Conservation (phyloP, 2,329 filamentous ascomycete genomes). For the Seiridium unicorne region DNA sequence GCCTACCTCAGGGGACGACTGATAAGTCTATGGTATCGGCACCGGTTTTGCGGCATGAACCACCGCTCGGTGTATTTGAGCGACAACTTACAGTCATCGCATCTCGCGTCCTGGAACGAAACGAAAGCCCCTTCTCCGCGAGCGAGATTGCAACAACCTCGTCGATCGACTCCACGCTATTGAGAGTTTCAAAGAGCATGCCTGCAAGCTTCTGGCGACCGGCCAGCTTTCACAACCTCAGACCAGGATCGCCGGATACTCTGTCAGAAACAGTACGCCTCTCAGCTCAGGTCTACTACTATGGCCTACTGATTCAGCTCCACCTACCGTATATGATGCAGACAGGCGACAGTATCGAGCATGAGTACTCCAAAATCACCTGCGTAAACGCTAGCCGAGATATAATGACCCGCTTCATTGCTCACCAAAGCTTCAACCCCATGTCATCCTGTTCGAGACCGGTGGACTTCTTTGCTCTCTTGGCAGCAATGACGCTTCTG, state of each 20-base stretch:
- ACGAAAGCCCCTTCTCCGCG: neutral
- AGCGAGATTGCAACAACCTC: neutral
- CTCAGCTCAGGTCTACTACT: slow-evolving; percentile 36
- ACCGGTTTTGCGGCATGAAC: neutral
- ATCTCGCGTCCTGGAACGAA: neutral
- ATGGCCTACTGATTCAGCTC: slow-evolving; percentile 35
- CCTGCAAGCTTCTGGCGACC: neutral
- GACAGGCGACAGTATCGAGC: slow-evolving; percentile 10
- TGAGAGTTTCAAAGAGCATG: neutral
- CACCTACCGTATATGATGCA: slow-evolving; percentile 41
- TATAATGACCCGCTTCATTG: slow-evolving; percentile 33
- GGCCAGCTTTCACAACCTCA: neutral
- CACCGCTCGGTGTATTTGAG: slow-evolving; percentile 16
- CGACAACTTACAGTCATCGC: neutral
- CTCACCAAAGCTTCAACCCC: slow-evolving; percentile 25
- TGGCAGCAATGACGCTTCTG: slow-evolving; percentile 33
- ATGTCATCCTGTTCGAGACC: slow-evolving; percentile 31
- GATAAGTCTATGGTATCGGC: slow-evolving; percentile 13
- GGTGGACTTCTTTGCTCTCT: slow-evolving; percentile 35
- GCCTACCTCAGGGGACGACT: slow-evolving; percentile 33
- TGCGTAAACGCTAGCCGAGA: slow-evolving; percentile 38
- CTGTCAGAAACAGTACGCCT: slow-evolving; percentile 27
- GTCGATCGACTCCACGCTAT: neutral
- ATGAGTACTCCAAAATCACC: slow-evolving; percentile 33
- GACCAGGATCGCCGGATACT: slow-evolving; percentile 9